Percentiles rank a stretch among this genome's conserved stretches.
Conservation (phyloP, 2,329 filamentous ascomycete species). For the Calonectria pseudoturangicola region DNA sequence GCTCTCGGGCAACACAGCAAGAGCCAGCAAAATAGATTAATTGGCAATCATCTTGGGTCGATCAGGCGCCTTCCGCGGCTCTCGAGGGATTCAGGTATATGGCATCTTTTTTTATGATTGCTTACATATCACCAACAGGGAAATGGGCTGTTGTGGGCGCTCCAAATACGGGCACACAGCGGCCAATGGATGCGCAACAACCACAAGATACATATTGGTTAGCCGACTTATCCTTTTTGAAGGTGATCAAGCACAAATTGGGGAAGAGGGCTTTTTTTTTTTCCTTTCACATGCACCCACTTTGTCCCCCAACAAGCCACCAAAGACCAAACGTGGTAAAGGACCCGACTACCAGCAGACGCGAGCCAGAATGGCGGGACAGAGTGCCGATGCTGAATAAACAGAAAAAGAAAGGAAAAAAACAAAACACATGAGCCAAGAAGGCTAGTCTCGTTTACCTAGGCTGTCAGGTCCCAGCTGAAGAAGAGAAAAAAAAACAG, state of each 20-base stretch:
- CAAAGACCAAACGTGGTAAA: constrained; percentile 18
- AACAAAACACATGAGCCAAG: not conserved
- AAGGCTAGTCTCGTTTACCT: not conserved
- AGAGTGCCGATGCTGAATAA: not conserved
- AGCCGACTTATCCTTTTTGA: constrained; percentile 6
- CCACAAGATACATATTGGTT: not conserved
- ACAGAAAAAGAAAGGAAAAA: constrained; percentile 4
- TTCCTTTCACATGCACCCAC: constrained; percentile 20
- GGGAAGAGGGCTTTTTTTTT: constrained; percentile 1
- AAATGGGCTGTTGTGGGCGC: not conserved
- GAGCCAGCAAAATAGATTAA: not conserved
- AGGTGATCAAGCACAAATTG: constrained; percentile 11
- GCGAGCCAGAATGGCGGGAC: not conserved
- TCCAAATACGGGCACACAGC: not conserved
- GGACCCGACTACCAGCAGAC: constrained; percentile 2
- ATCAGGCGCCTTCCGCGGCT: constrained; percentile 38
- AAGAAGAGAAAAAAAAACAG: not conserved
- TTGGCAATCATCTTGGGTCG: constrained; percentile 23
- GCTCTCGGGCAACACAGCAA: constrained; percentile 6
- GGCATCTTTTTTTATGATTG: not conserved
- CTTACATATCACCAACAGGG: constrained; percentile 1
- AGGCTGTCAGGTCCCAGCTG: constrained; percentile 17
- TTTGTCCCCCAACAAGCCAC: constrained; percentile 26
- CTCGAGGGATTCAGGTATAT: not conserved
- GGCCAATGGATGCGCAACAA: not conserved